Base-by-base conservation (phyloP, 257 asterid genomes). In the Capsicum chinense region DNA sequence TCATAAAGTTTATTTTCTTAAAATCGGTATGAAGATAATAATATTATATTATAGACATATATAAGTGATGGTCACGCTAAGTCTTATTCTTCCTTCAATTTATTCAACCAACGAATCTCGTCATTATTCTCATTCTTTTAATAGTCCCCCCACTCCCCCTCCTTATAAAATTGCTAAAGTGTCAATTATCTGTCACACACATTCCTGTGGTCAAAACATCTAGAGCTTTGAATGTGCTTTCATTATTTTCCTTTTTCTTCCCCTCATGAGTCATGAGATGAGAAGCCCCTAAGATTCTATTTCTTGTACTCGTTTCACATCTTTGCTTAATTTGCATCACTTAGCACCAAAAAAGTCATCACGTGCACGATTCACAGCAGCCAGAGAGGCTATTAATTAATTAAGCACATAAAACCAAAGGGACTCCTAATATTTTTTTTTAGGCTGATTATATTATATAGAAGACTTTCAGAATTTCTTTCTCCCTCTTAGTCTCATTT, bases 191-290 rank as follows among this genome's bases (percentile, higher is more conserved):
- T 11, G 5, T n/a, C 59, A 19, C 42, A 19, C 59, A 19, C n/a
- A 73, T 19, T 21, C 12, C 57, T 73, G 6, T 13, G 80, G 80
- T 74, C 80, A 74, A 74, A 74, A 74, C 42, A 73, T 74, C 19
- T 48, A 74, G 60, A 74, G 44, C 14, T 17, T 44, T 74, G 44
- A 74, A 8, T 5, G 42, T 39, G 42, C 42, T 1, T 62, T n/a
- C 7, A 2, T 1, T 47, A 9, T 10, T 47, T n/a, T 0, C 37
- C 5, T 2, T 37, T 37, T 68, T 7, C 76, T 1, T 68, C 5
- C 21, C 48, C 5, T 10, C 15, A 35, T 13, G 47, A 26, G 33
- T 26, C 33, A 26, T 26, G 33, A 26, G 33, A 26, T 26, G 33
- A 26, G 5, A 37, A 68, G 76, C 76, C 21, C 52, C 21, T 3